Evolutionary conservation across 352 stramenopile genomes (phyloP), one percentile per base, ranked within the genome.

Genomic region (Globisporangium lucens): DNA sequence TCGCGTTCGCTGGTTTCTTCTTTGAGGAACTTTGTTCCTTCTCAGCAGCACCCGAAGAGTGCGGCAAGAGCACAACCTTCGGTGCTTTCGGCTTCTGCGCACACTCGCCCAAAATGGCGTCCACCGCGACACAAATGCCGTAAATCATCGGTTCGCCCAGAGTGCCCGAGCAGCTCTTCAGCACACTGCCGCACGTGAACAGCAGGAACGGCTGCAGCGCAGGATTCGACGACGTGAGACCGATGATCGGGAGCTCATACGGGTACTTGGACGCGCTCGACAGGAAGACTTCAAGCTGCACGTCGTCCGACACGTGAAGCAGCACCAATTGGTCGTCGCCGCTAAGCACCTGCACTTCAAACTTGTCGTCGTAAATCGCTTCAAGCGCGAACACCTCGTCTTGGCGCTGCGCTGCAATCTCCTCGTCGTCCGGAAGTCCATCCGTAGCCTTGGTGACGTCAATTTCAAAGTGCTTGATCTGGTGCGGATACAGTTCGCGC

Each of bases 101-200:
- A 10, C 69, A 63, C 27, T 88, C 70, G 10, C 77, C 70, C 15
- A 90, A 63, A 38, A 87, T 75, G 2, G 73, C 78, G 57, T 94
- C 84, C 12, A 93, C 74, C 1, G 83, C 77, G 52, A 90, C 84
- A 58, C 79, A 89, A 22, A 95, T 77, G 52, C 94, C 84, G 68
- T 94, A 95, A 17, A 95, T 75, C 76, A 93, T 87, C 2, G 88
- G 88, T 17, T 93, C 88, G 6, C 88, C 88, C 7, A 93, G 73
- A 1, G 74, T 75, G 13, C 75, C 76, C 9, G 74, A 66, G 35
- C 77, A 85, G n/a, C 77, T 80, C 56, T 87, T 77, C 12, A 90
- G 73, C 6, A 76, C 79, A 24, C 77, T 72, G 3, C 78, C 84
- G 57, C 73, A 82, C 7, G 78, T 72, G 58, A 67, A 72, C n/a